Percentiles rank a stretch among this genome's conserved stretches.
Conservation (phyloP, 768 basidiomycete species). For the Leccinum rimulosum region DNA sequence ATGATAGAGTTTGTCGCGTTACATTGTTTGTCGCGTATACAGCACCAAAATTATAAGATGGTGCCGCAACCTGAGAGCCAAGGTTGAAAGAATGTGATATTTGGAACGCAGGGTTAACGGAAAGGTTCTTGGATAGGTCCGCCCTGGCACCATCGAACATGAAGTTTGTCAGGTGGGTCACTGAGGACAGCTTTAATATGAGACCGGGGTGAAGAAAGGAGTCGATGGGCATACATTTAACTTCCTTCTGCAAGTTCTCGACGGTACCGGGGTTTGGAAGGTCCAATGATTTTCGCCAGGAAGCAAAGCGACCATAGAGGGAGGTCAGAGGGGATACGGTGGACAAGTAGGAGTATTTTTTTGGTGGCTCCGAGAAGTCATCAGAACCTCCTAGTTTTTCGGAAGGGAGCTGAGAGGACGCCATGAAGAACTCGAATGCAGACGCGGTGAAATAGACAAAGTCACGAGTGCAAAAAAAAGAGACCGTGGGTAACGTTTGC, state of each 20-base stretch:
- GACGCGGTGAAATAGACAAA: conserved; percentile 24
- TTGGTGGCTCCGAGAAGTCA: conserved; percentile 34
- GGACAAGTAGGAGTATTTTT: conserved; percentile 37
- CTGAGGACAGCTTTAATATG: conserved; percentile 38
- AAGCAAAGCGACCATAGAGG: conserved; percentile 68
- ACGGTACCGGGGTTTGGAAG: conserved; percentile 90
- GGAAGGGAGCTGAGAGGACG: conserved; percentile 38
- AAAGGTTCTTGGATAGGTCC: conserved; percentile 91
- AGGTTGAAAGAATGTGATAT: conserved; percentile 94
- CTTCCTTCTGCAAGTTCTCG: conserved; percentile 92
- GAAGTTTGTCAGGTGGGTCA: conserved; percentile 89
- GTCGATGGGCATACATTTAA: conserved; percentile 60
- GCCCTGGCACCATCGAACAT: conserved; percentile 97
- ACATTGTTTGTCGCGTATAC: conserved; percentile 87
- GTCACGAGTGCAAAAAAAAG: conserved; percentile 28
- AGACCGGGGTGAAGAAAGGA: conserved; percentile 4
- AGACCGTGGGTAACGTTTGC: conserved; percentile 29
- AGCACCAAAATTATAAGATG: conserved; percentile 94
- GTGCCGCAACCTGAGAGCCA: conserved; percentile 78
- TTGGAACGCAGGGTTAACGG: conserved; percentile 94
- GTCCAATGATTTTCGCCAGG: conserved; percentile 79
- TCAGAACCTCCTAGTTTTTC: conserved; percentile 44
- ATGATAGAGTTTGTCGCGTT: conserved; percentile 10
- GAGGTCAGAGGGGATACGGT: conserved; percentile 55
- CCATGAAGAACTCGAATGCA: conserved; percentile 36